Evolutionary conservation across 176 grass and related monocot genomes (phyloP).

Genomic region (Avena atlantica): DNA sequence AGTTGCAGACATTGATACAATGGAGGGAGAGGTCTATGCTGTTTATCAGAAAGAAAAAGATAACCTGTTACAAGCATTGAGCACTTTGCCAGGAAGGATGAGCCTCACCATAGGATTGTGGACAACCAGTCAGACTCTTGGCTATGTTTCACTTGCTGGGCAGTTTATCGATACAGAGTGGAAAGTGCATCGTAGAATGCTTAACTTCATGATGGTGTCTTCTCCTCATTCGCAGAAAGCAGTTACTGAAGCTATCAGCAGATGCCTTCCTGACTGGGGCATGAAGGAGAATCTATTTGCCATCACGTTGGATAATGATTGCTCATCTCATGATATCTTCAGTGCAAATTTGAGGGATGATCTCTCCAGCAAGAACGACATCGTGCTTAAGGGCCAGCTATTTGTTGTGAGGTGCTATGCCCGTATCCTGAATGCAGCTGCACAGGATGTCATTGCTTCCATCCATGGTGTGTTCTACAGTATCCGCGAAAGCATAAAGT

Average conservation of each 20-base stretch:
- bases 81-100: constrained; percentile 24
- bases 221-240: constrained; percentile 22
- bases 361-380: background rate
- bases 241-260: constrained; percentile 9
- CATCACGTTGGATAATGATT: constrained; percentile 30
- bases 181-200: constrained; percentile 17
- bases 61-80: constrained; percentile 11
- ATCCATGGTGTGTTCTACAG: background rate
- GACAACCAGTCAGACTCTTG: constrained; percentile 35
- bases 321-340: constrained; percentile 34
- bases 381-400: constrained; percentile 28
- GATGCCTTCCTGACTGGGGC: constrained; percentile 10
- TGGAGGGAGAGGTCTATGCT: constrained; percentile 21
- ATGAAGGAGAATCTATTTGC: constrained; percentile 22
- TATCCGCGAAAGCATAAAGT: constrained; percentile 37
- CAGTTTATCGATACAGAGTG: constrained; percentile 20
- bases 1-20: background rate
- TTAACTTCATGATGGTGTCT: constrained; percentile 24
- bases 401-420: constrained; percentile 33
- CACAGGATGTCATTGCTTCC: constrained; percentile 26
- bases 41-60: constrained; percentile 30
- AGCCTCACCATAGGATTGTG: constrained; percentile 28
- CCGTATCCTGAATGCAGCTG: constrained; percentile 14
- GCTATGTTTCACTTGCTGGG: constrained; percentile 25
- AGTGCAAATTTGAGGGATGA: constrained; percentile 23